Base-by-base conservation (phyloP, 2,329 filamentous ascomycete genomes). In the Didymella arachidicola region DNA sequence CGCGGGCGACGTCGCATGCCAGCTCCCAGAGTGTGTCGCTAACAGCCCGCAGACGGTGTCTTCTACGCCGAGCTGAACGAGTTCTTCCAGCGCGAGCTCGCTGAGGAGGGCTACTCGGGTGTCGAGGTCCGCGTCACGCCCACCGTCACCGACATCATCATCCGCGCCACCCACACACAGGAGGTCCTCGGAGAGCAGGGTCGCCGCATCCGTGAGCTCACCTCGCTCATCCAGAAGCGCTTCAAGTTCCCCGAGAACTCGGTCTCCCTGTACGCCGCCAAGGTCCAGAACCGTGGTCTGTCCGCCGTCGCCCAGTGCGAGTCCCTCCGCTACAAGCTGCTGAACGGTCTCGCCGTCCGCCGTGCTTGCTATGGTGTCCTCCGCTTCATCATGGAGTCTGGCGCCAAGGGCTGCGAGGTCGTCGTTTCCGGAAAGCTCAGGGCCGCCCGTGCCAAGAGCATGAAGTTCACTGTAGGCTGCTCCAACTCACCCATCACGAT, bases 171-270 rank as follows among this genome's bases (percentile, higher is more conserved):
- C 79, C 95, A 99, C 90, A 99, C 95, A 80, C 95, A 99, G 87
- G 96, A 99, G 87, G 96, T 99, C 75, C 92, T 99, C 79, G 95
- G 95, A 80, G 95, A 99, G 90, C 95, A 99, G 88, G 95, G 95
- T 79, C 93, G 95, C 86, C 92, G 95, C 86, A 99, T 99, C 84
- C 94, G 95, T 83, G 95, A 99, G 88, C 93, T 99, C 84, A 99
- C 95, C 81, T 97, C 93, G 79, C 90, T 99, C 81, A 99, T 99
- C 88, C 96, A 99, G 88, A 98, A 99, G 91, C 93, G 95, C 80
- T 99, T 99, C 92, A 97, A 97, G 88, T 99, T 99, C 90, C 94
- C 95, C 84, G 94, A 98, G 87, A 98, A 98, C 91, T 96, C 91
- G 76, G 95, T 99, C 82, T 98, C 95, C 72, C 93, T 99, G 79